Evolutionary conservation across 257 asterid species (phyloP), one percentile per base, ranked within the genome.

Genomic region (Mitragyna speciosa): DNA sequence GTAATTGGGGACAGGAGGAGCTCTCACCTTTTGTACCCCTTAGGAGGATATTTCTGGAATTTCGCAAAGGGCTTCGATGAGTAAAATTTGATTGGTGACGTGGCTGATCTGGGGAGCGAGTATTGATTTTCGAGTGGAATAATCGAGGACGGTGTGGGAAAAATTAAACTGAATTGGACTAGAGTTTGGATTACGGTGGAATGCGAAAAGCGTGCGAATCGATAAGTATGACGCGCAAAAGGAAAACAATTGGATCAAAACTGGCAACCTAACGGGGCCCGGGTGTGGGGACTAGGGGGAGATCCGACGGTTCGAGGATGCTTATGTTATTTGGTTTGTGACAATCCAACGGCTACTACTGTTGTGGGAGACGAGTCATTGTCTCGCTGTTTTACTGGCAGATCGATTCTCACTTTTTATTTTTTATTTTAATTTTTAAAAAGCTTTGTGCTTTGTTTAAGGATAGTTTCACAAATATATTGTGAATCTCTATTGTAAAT

Each of bases 161-260:
- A 69, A 17, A 43, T 43, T 28, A 76, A 81, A 81, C 72, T 81
- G 17, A 15, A 81, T 81, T 81, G 33, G 58, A 81, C 52, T 69
- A 70, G 31, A 20, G 61, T 76, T 81, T 81, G 81, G 75, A 76
- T 78, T 81, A 75, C 84, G 81, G 52, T 20, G 41, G 68, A 43
- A 58, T 5, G 49, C 4, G 36, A 59, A 45, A 79, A 48, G 51
- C 58, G 78, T 72, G 78, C 54, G 73, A 79, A 79, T 45, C 39
- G 65, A 71, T 59, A 22, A 30, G 2, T 11, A 2, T 30, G 66
- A 59, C 66, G 66, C 31, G 66, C 30, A 30, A 24, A 58, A 56
- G 26, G 28, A 7, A 52, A 54, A 17, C 61, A 4, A 54, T 16
- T 6, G 61, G 0, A 19, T 16, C 19, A 3, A 54, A 7, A 54